phyloP scores from a whole-genome alignment of 106 monocot species.

The Triglochin maritima region DNA sequence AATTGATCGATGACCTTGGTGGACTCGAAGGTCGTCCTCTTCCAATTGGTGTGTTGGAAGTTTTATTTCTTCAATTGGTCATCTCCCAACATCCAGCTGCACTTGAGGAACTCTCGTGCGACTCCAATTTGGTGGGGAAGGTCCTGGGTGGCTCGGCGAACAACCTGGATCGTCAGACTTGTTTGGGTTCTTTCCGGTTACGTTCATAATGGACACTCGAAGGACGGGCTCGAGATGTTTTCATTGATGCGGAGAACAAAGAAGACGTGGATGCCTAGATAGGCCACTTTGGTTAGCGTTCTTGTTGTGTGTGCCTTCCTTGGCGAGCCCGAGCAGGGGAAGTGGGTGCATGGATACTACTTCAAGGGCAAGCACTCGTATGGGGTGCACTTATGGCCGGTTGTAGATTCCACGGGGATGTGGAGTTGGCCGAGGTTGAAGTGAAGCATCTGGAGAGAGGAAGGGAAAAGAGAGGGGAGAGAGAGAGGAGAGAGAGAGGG shows the following conservation, averaged over 20 bases:
- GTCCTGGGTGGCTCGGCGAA: no score
- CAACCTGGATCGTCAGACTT: no score
- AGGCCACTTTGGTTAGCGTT: constrained; percentile 33
- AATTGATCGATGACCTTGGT: no score
- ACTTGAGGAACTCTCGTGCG: no score
- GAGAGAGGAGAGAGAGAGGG: no score
- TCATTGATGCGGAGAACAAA: constrained; percentile 31
- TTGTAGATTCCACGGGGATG: constrained; percentile 32
- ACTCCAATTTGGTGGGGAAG: no score
- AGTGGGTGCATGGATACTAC: constrained; percentile 46
- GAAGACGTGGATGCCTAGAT: constrained; percentile 10
- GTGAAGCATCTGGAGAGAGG: constrained; percentile 15
- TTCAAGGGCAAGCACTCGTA: constrained; percentile 14
- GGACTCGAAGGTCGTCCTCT: no score
- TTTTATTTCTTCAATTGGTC: no score
- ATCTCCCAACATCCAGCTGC: no score
- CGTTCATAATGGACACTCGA: constrained; percentile 19
- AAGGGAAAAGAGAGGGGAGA: no score
- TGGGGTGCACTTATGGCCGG: constrained; percentile 55
- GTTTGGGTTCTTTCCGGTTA: constrained; percentile 41
- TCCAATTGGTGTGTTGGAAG: no score
- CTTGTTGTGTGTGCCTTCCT: constrained; percentile 41
- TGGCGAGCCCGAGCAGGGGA: constrained; percentile 42
- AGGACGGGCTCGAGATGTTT: constrained; percentile 29
- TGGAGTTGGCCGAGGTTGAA: constrained; percentile 30